Conservation (phyloP, 768 basidiomycete species). For the Collybia nuda region DNA sequence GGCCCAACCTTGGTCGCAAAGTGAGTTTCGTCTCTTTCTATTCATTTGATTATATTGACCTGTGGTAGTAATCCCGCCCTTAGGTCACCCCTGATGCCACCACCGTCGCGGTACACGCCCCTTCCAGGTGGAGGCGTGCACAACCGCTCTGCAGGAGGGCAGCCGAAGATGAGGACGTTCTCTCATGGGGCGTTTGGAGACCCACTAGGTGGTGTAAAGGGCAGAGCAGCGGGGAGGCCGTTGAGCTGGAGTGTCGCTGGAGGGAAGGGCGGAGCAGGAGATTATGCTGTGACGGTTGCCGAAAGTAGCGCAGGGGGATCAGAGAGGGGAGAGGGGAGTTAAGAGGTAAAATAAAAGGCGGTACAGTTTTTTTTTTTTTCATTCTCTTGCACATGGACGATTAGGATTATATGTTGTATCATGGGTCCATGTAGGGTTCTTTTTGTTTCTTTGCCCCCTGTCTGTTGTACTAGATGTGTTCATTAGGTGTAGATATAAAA, state of each 20-base stretch:
- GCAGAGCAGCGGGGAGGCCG: constrained; percentile 10
- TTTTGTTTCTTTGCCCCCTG: neutral
- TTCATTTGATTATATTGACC: neutral
- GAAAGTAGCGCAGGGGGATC: neutral
- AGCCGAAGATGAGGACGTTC: constrained; percentile 16
- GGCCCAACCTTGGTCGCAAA: constrained; percentile 64
- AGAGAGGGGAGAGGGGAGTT: neutral
- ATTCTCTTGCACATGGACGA: too few species aligned
- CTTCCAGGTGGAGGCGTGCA: neutral
- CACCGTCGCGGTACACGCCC: constrained; percentile 13
- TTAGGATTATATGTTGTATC: too few species aligned
- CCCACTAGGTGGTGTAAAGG: neutral
- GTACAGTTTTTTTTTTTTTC: too few species aligned
- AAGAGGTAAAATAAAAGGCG: too few species aligned
- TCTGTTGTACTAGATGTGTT: neutral
- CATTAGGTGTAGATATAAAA: too few species aligned
- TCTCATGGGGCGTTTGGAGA: constrained; percentile 18
- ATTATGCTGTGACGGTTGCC: neutral
- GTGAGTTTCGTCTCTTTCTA: constrained; percentile 16
- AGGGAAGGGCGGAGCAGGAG: neutral
- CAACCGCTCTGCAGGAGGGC: constrained; percentile 5
- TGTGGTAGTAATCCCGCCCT: constrained; percentile 18
- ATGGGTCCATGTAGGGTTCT: neutral
- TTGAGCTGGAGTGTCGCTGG: constrained; percentile 13
- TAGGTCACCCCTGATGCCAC: constrained; percentile 16